Percentiles rank a stretch among this genome's conserved stretches.
phyloP scores from a whole-genome alignment of 1,284 basidiomycete genomes.

The Moniliophthora roreri region DNA sequence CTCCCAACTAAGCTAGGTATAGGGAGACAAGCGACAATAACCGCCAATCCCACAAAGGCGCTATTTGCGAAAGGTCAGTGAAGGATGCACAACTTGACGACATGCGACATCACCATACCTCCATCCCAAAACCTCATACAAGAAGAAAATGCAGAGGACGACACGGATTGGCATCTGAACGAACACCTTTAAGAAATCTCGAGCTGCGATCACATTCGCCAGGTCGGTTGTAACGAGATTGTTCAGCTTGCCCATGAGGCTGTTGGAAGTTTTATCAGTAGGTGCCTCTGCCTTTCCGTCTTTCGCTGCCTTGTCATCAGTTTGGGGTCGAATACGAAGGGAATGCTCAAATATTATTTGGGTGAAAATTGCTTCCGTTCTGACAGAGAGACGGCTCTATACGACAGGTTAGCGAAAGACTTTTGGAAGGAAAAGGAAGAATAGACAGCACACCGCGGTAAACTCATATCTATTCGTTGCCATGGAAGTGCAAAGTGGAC shows the following conservation, averaged over 20 bases:
- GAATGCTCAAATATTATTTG: constrained; percentile 73
- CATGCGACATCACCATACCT: constrained; percentile 21
- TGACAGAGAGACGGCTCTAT: constrained; percentile 47
- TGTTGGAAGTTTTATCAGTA: constrained; percentile 22
- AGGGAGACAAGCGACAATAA: constrained; percentile 50
- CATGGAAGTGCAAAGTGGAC: constrained; percentile 29
- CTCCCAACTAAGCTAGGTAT: constrained; percentile 38
- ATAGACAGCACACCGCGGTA: constrained; percentile 33
- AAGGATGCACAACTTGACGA: background rate
- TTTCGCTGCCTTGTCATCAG: constrained; percentile 37
- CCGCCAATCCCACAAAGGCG: constrained; percentile 51
- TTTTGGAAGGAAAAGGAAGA: background rate
- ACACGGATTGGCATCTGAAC: constrained; percentile 26
- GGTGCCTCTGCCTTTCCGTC: constrained; percentile 9
- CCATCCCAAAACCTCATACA: constrained; percentile 50
- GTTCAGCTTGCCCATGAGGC: constrained; percentile 40
- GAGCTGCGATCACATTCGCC: constrained; percentile 19
- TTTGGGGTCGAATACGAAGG: constrained; percentile 64
- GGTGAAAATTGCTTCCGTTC: constrained; percentile 62
- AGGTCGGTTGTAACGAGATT: constrained; percentile 30
- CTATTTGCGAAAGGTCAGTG: constrained; percentile 22
- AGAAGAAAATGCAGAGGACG: constrained; percentile 38
- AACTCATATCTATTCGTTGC: constrained; percentile 51
- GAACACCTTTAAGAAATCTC: constrained; percentile 20
- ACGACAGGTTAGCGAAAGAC: background rate